Conservation (phyloP, 2,329 filamentous ascomycete species). For the Dichotomopilus funicola region DNA sequence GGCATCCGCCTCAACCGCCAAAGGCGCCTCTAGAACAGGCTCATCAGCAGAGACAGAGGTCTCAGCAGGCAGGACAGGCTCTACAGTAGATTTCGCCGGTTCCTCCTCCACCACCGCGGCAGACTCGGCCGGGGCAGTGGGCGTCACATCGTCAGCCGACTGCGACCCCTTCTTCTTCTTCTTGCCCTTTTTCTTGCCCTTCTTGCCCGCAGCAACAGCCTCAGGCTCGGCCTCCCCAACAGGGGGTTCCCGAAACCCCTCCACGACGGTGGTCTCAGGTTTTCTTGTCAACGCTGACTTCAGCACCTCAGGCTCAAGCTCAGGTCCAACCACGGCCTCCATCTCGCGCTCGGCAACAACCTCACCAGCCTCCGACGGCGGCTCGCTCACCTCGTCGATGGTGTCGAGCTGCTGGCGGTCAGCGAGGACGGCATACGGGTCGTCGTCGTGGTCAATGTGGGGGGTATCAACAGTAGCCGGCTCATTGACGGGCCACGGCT, state of each 20-base stretch:
- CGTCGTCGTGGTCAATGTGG: constrained; percentile 10
- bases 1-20: neutral
- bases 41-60: neutral
- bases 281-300: no score
- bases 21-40: neutral
- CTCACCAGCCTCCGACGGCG: constrained; percentile 12
- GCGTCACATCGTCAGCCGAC: no score
- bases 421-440: neutral
- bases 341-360: constrained; percentile 1
- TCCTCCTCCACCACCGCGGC: no score
- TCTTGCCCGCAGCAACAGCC: no score
- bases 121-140: no score
- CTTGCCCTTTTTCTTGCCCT: no score
- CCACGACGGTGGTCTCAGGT: no score
- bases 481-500: constrained; percentile 13
- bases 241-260: no score
- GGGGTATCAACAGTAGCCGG: constrained; percentile 8
- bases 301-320: neutral
- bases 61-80: no score
- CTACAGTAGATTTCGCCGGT: no score
- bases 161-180: no score
- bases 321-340: neutral
- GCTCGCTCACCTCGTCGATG: constrained; percentile 17
- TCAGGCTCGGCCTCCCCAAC: no score
- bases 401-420: constrained; percentile 14